These are phyloP conservation scores for Agaricus bisporus DNA, from an alignment of 768 basidiomycete genomes.

Conservation along the genomic window DNA sequence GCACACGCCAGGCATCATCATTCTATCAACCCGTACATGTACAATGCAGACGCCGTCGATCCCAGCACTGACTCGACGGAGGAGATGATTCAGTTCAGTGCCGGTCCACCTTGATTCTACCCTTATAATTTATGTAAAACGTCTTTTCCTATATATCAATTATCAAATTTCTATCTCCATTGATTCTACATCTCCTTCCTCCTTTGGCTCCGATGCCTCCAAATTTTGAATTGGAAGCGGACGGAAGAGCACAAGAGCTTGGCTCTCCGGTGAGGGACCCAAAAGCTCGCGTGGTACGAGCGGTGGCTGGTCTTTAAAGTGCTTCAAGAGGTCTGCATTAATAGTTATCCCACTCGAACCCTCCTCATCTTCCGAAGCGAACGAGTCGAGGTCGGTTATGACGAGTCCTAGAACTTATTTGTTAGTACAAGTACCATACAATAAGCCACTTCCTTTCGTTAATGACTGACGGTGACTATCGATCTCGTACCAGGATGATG, in stretches of 20 bases:
- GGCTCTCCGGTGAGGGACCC: conserved; percentile 20
- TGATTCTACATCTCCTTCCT: conserved; percentile 49
- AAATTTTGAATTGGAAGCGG: conserved; percentile 24
- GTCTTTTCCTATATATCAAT: conserved; percentile 18
- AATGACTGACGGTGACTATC: conserved; percentile 58
- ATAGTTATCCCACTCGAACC: conserved; percentile 23
- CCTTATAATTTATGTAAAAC: conserved; percentile 10
- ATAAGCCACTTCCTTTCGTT: background rate
- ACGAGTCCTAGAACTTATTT: conserved; percentile 45
- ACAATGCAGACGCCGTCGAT: conserved; percentile 27
- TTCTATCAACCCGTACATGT: conserved; percentile 39
- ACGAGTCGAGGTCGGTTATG: conserved; percentile 52
- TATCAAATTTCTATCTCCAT: conserved; percentile 10
- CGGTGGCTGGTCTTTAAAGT: conserved; percentile 28
- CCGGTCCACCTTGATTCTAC: conserved; percentile 24
- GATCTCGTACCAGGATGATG: conserved; percentile 59
- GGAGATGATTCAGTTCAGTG: conserved; percentile 44
- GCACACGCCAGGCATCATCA: conserved; percentile 73
- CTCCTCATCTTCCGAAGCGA: conserved; percentile 36
- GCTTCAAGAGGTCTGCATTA: conserved; percentile 39
- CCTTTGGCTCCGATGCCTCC: conserved; percentile 12
- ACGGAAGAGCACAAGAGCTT: conserved; percentile 52
- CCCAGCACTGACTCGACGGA: conserved; percentile 25
- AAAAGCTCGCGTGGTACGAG: conserved; percentile 16
- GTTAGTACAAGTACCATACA: background rate